Conservation (phyloP, 148 eudicot genomes). For the Chenopodium berlandieri region DNA sequence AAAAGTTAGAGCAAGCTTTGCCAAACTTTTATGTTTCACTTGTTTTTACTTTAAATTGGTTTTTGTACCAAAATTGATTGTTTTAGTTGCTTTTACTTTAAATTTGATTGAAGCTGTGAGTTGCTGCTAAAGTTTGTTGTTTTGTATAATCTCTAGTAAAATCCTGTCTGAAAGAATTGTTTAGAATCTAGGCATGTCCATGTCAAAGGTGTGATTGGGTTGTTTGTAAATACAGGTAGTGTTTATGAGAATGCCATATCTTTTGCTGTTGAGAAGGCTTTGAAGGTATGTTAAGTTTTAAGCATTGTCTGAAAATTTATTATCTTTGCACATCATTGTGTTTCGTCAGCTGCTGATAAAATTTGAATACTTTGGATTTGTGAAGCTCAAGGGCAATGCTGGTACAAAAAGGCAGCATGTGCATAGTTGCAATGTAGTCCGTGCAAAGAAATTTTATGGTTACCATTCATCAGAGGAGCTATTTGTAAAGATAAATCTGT, state of each 20-base stretch:
- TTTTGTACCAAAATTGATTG: not conserved
- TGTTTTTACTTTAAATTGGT: not conserved
- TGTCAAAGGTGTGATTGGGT: not conserved
- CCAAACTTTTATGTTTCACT: not conserved
- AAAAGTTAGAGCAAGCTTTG: not conserved
- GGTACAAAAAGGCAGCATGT: slow-evolving; percentile 95
- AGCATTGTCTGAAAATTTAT: not conserved
- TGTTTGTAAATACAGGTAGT: slow-evolving; percentile 43
- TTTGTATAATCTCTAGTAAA: not conserved
- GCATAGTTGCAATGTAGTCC: slow-evolving; percentile 82
- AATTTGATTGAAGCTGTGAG: not conserved
- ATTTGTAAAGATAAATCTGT: slow-evolving; percentile 87
- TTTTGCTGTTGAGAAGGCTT: slow-evolving; percentile 75
- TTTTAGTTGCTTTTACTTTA: not conserved
- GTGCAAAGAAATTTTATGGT: slow-evolving; percentile 83
- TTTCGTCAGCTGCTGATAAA: slow-evolving; percentile 12
- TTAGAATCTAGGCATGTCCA: not conserved
- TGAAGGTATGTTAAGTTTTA: slow-evolving; percentile 52
- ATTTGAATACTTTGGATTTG: slow-evolving; percentile 16
- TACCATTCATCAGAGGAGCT: slow-evolving; percentile 81
- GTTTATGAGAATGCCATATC: slow-evolving; percentile 46
- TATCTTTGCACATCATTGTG: not conserved
- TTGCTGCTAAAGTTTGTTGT: not conserved
- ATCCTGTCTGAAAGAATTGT: not conserved
- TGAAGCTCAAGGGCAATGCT: slow-evolving; percentile 74